Conservation (phyloP, 2,329 filamentous ascomycete genomes). For the Xylariaceae sp. region DNA sequence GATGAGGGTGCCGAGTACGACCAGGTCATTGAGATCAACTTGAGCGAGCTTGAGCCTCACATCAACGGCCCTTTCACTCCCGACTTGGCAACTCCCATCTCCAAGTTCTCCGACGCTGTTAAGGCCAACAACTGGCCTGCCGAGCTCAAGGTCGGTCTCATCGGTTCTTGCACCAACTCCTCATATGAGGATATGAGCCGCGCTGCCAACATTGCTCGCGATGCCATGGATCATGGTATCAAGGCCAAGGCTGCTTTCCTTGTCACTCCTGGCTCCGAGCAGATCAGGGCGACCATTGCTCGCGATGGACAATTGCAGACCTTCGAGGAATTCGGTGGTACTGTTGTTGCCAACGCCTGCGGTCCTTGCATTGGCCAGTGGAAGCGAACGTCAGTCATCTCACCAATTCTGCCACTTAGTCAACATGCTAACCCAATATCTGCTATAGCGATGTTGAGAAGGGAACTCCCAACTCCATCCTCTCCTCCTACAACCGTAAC, state of each 20-base stretch:
- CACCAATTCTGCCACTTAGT: background rate
- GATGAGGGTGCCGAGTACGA: conserved; percentile 95
- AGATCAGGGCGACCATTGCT: conserved; percentile 90
- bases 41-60: conserved; percentile 91
- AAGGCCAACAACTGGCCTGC: conserved; percentile 95
- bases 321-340: conserved; percentile 92
- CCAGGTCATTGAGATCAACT: conserved; percentile 92
- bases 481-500: conserved; percentile 99
- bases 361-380: conserved; percentile 93
- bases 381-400: conserved; percentile 69
- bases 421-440: background rate
- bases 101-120: conserved; percentile 92
- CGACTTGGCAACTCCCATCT: conserved; percentile 95
- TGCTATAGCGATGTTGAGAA: conserved; percentile 64
- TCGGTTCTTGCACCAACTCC: conserved; percentile 96
- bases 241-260: conserved; percentile 94
- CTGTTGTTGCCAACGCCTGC: conserved; percentile 93
- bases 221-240: conserved; percentile 86
- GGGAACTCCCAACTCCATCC: conserved; percentile 91
- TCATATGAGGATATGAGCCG: conserved; percentile 88
- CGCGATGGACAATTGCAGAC: conserved; percentile 90
- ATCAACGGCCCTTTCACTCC: conserved; percentile 99
- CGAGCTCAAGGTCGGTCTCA: conserved; percentile 93
- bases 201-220: conserved; percentile 83
- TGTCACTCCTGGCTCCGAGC: conserved; percentile 94